Evolutionary conservation across 192 early-diverging fungal genomes (phyloP).

Genomic region (Diversispora epigaea): DNA sequence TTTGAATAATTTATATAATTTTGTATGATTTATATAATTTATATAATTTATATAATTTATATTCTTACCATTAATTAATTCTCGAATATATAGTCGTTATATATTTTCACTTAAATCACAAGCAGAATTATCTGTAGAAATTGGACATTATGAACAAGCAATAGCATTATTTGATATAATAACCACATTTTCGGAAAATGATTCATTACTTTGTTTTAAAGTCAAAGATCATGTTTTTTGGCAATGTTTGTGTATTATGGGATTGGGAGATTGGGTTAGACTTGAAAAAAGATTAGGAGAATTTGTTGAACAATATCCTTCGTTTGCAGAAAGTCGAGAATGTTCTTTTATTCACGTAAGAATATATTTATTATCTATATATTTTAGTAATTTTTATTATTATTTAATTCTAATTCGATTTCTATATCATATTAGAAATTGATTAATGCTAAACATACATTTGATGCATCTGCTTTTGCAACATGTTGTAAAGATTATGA

Average conservation of each 20-base stretch:
- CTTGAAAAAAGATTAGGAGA: conserved; percentile 11
- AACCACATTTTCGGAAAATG: not conserved
- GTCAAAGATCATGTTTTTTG: conserved; percentile 8
- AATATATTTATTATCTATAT: not conserved
- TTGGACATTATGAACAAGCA: conserved; percentile 27
- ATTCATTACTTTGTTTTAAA: conserved; percentile 14
- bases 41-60: no score
- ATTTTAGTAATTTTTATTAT: not conserved
- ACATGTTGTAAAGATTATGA: conserved; percentile 28
- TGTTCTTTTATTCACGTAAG: conserved; percentile 16
- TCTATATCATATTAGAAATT: conserved; percentile 2
- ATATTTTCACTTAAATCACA: conserved; percentile 30
- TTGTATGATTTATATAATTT: no score
- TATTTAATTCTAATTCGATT: not conserved
- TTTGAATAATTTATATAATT: not conserved
- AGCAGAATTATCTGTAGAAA: conserved; percentile 25
- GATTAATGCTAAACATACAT: conserved; percentile 18
- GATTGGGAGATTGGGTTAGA: conserved; percentile 27
- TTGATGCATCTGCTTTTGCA: conserved; percentile 28
- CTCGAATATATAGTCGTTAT: conserved; percentile 14
- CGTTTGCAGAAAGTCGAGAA: conserved; percentile 32
- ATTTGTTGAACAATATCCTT: conserved; percentile 9
- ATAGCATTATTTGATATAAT: conserved; percentile 19
- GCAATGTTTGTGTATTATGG: conserved; percentile 21
- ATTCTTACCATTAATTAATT: no score